A percentile compares a stretch with the other conserved stretches of the same genome.
phyloP scores from a whole-genome alignment of 768 basidiomycete genomes.

The Rhodotorula sphaerocarpa region DNA sequence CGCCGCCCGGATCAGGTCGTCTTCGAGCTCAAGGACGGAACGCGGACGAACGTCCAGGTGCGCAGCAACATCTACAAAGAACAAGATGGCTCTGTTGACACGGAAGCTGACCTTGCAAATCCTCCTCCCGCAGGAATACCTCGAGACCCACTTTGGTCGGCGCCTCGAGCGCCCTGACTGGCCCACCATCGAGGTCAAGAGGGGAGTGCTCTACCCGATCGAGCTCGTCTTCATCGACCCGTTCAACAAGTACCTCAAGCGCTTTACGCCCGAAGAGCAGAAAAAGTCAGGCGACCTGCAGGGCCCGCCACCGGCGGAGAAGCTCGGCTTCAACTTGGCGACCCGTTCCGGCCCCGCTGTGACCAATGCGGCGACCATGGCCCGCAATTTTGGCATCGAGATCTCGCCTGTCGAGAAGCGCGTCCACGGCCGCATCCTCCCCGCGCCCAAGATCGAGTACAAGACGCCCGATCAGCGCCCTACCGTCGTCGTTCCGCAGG shows the following conservation, averaged over 20 bases:
- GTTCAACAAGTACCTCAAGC: neutral
- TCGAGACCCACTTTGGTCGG: neutral
- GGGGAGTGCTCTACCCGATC: neutral
- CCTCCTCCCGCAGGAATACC: conserved; percentile 4
- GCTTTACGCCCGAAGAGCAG: conserved; percentile 1
- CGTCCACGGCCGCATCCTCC: conserved; percentile 2
- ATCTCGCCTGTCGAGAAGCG: neutral
- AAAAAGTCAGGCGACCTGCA: neutral
- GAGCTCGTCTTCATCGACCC: conserved; percentile 4
- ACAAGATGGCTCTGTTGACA: too few species aligned
- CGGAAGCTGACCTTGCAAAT: neutral
- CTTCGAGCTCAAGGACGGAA: neutral
- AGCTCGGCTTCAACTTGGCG: neutral
- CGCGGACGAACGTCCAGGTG: neutral
- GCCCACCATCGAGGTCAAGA: conserved; percentile 9
- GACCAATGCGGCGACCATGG: too few species aligned
- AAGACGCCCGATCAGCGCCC: neutral
- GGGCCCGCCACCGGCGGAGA: neutral
- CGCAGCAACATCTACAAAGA: neutral
- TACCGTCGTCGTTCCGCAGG: neutral
- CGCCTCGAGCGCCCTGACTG: conserved; percentile 2
- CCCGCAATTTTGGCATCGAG: conserved; percentile 4
- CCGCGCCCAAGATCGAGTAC: conserved; percentile 8
- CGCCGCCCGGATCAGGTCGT: neutral
- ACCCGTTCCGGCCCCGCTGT: too few species aligned